Conservation (phyloP, 2,329 filamentous ascomycete genomes). For the Monosporascus cannonballus region DNA sequence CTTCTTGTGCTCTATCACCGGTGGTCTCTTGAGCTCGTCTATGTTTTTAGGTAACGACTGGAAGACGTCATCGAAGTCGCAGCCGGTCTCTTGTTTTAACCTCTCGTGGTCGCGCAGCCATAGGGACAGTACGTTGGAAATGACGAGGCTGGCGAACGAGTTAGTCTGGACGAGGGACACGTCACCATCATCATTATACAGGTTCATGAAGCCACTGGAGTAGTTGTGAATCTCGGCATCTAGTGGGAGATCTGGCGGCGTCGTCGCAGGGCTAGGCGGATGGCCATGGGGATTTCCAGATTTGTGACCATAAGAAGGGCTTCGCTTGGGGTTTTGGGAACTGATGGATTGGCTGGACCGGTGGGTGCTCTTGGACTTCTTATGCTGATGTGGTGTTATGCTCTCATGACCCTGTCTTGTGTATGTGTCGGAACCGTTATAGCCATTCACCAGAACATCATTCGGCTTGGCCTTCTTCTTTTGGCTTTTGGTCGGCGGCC, state of each 20-base stretch:
- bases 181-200: slow-evolving; percentile 58
- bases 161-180: slow-evolving; percentile 63
- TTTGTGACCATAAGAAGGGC: slow-evolving; percentile 59
- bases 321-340: slow-evolving; percentile 60
- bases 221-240: slow-evolving; percentile 63
- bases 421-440: slow-evolving; percentile 51
- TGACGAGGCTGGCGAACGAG: slow-evolving; percentile 67
- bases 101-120: slow-evolving; percentile 74
- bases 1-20: slow-evolving; percentile 48
- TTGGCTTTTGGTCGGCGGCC: slow-evolving; percentile 71
- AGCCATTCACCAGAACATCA: slow-evolving; percentile 62
- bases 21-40: slow-evolving; percentile 35
- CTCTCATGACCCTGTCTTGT: slow-evolving; percentile 40
- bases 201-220: slow-evolving; percentile 67
- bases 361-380: slow-evolving; percentile 79
- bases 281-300: slow-evolving; percentile 50
- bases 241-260: slow-evolving; percentile 59
- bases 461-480: slow-evolving; percentile 81
- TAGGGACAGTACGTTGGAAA: slow-evolving; percentile 66
- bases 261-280: slow-evolving; percentile 70
- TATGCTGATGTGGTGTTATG: slow-evolving; percentile 53
- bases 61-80: slow-evolving; percentile 64
- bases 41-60: slow-evolving; percentile 40
- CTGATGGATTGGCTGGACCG: slow-evolving; percentile 70
- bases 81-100: slow-evolving; percentile 61